These are phyloP conservation scores for Cunninghamia lanceolata DNA, from an alignment of 75 land plant genomes.

Conservation along the genomic window DNA sequence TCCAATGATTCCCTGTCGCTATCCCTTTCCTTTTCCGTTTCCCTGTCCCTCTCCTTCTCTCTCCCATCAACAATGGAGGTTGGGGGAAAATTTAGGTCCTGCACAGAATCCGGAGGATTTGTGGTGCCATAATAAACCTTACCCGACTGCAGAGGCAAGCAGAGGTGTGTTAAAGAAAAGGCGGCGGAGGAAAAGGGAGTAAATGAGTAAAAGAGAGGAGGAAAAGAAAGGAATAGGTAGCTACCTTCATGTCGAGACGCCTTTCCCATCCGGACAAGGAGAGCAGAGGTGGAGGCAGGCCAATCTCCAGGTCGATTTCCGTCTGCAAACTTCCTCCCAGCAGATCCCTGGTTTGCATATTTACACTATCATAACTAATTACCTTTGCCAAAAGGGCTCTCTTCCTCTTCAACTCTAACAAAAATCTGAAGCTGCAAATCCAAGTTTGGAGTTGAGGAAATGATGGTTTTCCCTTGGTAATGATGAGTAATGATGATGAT, in stretches of 20 bases:
- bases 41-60: neutral
- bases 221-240: neutral
- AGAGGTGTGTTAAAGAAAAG: neutral
- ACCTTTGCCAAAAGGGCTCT: neutral
- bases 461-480: no score
- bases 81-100: slow-evolving; percentile 11
- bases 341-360: slow-evolving; percentile 37
- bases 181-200: neutral
- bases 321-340: slow-evolving; percentile 26
- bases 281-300: slow-evolving; percentile 22
- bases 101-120: slow-evolving; percentile 13
- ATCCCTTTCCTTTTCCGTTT: neutral
- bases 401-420: neutral
- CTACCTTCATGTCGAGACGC: slow-evolving; percentile 46
- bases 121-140: slow-evolving; percentile 25
- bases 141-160: slow-evolving; percentile 33
- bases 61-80: neutral
- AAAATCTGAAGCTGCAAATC: neutral
- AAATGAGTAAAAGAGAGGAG: neutral
- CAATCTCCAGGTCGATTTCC: slow-evolving; percentile 43
- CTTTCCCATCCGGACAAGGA: slow-evolving; percentile 39
- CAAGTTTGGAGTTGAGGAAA: no score
- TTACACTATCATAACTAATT: neutral
- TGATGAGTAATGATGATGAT: neutral
- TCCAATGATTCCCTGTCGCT: neutral